Evolutionary conservation across 208 protist genomes (phyloP).

Genomic region (Crithidia bombi): DNA sequence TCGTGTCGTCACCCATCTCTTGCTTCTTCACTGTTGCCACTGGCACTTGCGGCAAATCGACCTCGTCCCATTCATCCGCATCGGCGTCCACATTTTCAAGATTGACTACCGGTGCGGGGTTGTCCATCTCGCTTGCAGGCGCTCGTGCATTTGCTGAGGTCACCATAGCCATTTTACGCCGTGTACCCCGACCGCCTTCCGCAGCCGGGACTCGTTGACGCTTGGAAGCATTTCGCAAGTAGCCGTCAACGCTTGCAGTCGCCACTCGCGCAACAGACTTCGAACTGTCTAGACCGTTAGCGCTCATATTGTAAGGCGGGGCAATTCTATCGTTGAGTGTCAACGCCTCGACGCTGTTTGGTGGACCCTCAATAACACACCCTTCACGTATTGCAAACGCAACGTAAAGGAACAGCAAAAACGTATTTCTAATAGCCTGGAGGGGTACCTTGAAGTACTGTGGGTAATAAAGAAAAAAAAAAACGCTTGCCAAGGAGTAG

Average conservation of each 20-base stretch:
- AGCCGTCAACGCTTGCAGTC: slow-evolving; percentile 80
- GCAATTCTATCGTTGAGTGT: too few species aligned
- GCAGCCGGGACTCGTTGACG: slow-evolving; percentile 73
- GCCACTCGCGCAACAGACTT: slow-evolving; percentile 64
- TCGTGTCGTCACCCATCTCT: slow-evolving; percentile 17
- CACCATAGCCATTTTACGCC: slow-evolving; percentile 84
- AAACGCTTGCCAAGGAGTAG: too few species aligned
- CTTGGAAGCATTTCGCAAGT: slow-evolving; percentile 81
- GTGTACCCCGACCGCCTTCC: slow-evolving; percentile 80
- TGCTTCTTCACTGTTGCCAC: slow-evolving; percentile 38
- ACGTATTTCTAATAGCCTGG: too few species aligned
- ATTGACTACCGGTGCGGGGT: neutral
- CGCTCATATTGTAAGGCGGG: slow-evolving; percentile 19
- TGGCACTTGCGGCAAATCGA: slow-evolving; percentile 49
- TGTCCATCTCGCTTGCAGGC: neutral
- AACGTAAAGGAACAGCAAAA: too few species aligned
- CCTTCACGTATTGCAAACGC: too few species aligned
- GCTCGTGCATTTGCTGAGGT: slow-evolving; percentile 47
- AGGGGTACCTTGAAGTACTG: too few species aligned
- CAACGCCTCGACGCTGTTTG: too few species aligned
- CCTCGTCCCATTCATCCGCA: slow-evolving; percentile 88
- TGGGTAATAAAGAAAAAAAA: slow-evolving; percentile 8
- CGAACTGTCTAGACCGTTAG: slow-evolving; percentile 11
- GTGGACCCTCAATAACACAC: too few species aligned
- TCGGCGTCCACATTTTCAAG: slow-evolving; percentile 32